Evolutionary conservation across 805 yeast genomes (phyloP).

Genomic region (Nakazawaea ambrosiae): DNA sequence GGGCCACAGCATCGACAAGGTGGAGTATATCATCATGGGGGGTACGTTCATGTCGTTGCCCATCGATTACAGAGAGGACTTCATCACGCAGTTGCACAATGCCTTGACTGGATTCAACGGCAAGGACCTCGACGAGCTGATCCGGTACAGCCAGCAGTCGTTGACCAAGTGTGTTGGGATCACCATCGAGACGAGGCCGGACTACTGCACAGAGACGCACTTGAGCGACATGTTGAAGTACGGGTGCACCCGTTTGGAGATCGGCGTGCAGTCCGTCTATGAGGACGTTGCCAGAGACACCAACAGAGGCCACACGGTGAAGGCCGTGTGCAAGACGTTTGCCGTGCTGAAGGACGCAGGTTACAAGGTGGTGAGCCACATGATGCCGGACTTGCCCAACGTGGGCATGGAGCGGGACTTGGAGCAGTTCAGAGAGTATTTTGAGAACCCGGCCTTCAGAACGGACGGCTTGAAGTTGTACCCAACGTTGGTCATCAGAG

Average conservation of each 20-base stretch:
- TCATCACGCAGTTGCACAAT: conserved; percentile 85
- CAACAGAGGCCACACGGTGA: conserved; percentile 95
- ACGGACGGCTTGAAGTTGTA: conserved; percentile 95
- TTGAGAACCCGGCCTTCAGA: conserved; percentile 93
- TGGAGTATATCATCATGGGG: conserved; percentile 97
- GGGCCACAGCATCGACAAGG: conserved; percentile 96
- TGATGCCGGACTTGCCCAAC: conserved; percentile 99
- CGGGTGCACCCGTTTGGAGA: conserved; percentile 94
- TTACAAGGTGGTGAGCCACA: conserved; percentile 93
- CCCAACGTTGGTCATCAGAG: conserved; percentile 94
- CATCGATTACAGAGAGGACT: conserved; percentile 79
- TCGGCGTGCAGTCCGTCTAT: conserved; percentile 95
- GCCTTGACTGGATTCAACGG: conserved; percentile 93
- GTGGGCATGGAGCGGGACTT: conserved; percentile 98
- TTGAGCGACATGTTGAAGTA: conserved; percentile 91
- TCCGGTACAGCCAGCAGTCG: conserved; percentile 84
- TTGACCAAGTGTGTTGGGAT: conserved; percentile 97
- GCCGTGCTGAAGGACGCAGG: conserved; percentile 97
- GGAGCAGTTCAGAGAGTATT: conserved; percentile 93
- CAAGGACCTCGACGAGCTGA: conserved; percentile 82
- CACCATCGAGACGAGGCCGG: conserved; percentile 97
- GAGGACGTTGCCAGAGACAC: conserved; percentile 99
- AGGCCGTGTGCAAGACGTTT: conserved; percentile 93
- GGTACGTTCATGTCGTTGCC: conserved; percentile 98
- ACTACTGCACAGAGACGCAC: conserved; percentile 95